A percentile compares a stretch with the other conserved stretches of the same genome.
These are phyloP conservation scores for Diaporthe batatas DNA, from an alignment of 2,329 filamentous ascomycete genomes.

Conservation along the genomic window DNA sequence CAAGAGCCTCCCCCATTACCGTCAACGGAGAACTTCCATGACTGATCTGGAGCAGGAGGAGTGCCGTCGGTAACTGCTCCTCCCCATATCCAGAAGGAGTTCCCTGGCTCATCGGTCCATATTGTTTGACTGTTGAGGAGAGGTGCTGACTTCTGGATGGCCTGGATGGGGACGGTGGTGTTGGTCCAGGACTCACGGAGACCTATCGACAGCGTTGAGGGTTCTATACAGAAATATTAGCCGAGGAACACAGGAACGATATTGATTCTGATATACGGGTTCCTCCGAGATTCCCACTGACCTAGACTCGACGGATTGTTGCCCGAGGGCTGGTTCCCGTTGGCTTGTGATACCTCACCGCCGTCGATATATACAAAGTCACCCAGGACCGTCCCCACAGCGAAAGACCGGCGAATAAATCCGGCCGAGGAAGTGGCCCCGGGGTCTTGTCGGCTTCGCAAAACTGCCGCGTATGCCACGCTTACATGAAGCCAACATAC, in stretches of 20 bases:
- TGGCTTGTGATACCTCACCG: conserved; percentile 50
- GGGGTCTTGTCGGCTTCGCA: background rate
- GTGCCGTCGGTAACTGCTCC: conserved; percentile 47
- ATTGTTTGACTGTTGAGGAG: conserved; percentile 49
- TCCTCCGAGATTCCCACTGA: background rate
- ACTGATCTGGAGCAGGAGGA: conserved; percentile 46
- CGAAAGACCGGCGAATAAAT: conserved; percentile 29
- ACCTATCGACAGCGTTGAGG: conserved; percentile 52
- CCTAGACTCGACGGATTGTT: conserved; percentile 43
- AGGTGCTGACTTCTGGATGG: conserved; percentile 49
- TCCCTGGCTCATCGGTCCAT: conserved; percentile 50
- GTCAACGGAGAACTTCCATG: conserved; percentile 47
- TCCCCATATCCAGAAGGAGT: conserved; percentile 53
- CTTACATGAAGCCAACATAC: background rate
- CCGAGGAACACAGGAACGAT: background rate
- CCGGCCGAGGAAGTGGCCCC: conserved; percentile 10
- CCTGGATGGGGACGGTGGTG: conserved; percentile 48
- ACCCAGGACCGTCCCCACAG: conserved; percentile 47
- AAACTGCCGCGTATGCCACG: conserved; percentile 5
- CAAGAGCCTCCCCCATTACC: conserved; percentile 20
- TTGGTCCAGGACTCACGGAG: conserved; percentile 53
- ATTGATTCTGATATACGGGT: background rate
- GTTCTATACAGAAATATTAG: conserved; percentile 45
- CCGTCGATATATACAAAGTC: conserved; percentile 56
- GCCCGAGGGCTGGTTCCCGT: conserved; percentile 45